These are phyloP conservation scores for Biancaea sappan DNA, from an alignment of 306 rosid genomes.

Conservation along the genomic window DNA sequence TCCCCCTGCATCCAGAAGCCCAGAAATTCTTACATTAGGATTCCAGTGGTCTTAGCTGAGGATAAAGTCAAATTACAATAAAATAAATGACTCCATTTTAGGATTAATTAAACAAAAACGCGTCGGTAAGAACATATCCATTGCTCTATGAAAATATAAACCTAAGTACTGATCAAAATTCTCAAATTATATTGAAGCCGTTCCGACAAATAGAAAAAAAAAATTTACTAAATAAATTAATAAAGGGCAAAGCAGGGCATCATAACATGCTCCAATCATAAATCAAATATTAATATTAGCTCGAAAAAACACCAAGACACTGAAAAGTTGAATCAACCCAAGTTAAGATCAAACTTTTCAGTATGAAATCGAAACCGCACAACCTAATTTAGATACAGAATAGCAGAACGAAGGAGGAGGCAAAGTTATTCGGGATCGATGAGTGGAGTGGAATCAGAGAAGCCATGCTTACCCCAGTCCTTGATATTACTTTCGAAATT, in stretches of 20 bases:
- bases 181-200: constrained; percentile 2
- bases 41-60: constrained; percentile 17
- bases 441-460: constrained; percentile 20
- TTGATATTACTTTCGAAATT: constrained; percentile 38
- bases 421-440: constrained; percentile 38
- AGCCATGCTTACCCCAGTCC: constrained; percentile 46
- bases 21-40: constrained; percentile 9
- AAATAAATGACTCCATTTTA: constrained; percentile 20
- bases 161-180: constrained; percentile 31
- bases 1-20: not conserved
- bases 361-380: constrained; percentile 32
- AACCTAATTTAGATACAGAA: constrained; percentile 19
- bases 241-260: constrained; percentile 18
- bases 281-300: constrained; percentile 8
- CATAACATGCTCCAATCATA: constrained; percentile 2
- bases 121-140: not conserved
- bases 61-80: constrained; percentile 20
- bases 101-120: constrained; percentile 8
- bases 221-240: not conserved
- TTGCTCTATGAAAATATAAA: constrained; percentile 15
- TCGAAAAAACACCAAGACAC: not conserved
- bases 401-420: constrained; percentile 29
- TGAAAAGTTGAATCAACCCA: constrained; percentile 22
- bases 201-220: not conserved
- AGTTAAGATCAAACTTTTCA: constrained; percentile 12